phyloP scores from a whole-genome alignment of 2,329 filamentous ascomycete genomes.

The Beauveria sp. region DNA sequence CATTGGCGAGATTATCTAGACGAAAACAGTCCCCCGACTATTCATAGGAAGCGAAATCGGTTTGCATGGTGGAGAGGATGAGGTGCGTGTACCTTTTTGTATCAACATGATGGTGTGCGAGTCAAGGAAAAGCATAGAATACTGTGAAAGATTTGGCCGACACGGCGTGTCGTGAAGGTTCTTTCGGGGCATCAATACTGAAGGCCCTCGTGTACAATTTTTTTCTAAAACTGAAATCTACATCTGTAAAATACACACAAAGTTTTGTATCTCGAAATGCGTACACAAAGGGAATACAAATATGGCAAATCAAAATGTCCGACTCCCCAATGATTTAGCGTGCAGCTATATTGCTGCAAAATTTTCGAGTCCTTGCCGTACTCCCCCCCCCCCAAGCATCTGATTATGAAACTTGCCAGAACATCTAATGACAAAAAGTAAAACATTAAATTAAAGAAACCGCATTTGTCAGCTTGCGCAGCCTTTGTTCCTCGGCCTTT shows the following conservation, averaged over 20 bases:
- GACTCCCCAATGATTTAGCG: neutral
- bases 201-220: conserved; percentile 14
- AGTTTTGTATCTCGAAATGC: conserved; percentile 12
- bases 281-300: conserved; percentile 26
- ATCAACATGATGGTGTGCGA: conserved; percentile 10
- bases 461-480: neutral
- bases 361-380: neutral
- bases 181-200: neutral
- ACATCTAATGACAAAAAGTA: neutral
- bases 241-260: conserved; percentile 29
- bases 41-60: conserved; percentile 2
- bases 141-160: neutral
- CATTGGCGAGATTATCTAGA: conserved; percentile 58
- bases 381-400: neutral
- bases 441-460: neutral
- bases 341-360: neutral
- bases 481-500: conserved; percentile 5
- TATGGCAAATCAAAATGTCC: neutral
- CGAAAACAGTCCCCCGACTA: neutral
- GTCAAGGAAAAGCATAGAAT: conserved; percentile 4
- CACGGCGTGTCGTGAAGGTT: neutral
- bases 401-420: too few species aligned
- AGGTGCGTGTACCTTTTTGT: conserved; percentile 11
- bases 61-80: neutral
- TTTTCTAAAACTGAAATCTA: conserved; percentile 21